Evolutionary conservation across 805 yeast genomes (phyloP).

Genomic region (Clavispora carvajalis): DNA sequence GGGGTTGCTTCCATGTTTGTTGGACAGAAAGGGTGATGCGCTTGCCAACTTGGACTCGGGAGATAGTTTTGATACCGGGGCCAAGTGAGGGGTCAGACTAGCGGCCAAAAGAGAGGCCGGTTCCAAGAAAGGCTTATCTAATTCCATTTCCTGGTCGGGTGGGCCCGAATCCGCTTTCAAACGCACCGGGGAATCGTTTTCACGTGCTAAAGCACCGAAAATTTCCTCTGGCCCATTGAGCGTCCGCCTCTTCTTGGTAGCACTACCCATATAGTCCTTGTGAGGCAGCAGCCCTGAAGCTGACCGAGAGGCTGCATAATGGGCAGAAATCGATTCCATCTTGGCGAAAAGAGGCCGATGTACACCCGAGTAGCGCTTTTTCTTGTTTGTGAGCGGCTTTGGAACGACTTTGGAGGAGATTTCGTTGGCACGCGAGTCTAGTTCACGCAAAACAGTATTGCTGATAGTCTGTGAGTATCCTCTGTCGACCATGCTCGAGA

Average conservation of each 20-base stretch:
- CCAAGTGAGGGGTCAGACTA: background rate
- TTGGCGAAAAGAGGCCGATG: constrained; percentile 30
- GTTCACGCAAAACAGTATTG: constrained; percentile 13
- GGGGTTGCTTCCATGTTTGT: background rate
- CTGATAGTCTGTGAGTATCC: constrained; percentile 18
- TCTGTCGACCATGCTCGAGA: constrained; percentile 11
- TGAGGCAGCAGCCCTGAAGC: background rate
- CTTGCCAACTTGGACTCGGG: background rate
- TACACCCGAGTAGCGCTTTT: constrained; percentile 27
- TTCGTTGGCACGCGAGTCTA: constrained; percentile 15
- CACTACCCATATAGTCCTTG: constrained; percentile 10
- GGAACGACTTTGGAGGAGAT: constrained; percentile 8
- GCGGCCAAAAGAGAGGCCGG: background rate
- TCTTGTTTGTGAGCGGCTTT: constrained; percentile 4
- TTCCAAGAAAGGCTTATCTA: background rate
- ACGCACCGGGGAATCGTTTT: constrained; percentile 12
- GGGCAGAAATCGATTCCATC: constrained; percentile 47
- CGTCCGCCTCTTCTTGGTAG: constrained; percentile 34
- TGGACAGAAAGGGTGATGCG: background rate
- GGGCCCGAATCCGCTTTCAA: background rate
- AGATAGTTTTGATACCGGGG: background rate
- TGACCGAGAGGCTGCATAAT: constrained; percentile 38
- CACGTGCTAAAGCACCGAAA: constrained; percentile 7
- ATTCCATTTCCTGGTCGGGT: background rate
- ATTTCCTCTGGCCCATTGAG: constrained; percentile 39